Evolutionary conservation across 352 stramenopile species (phyloP).

Genomic region (Phytophthora sojae): DNA sequence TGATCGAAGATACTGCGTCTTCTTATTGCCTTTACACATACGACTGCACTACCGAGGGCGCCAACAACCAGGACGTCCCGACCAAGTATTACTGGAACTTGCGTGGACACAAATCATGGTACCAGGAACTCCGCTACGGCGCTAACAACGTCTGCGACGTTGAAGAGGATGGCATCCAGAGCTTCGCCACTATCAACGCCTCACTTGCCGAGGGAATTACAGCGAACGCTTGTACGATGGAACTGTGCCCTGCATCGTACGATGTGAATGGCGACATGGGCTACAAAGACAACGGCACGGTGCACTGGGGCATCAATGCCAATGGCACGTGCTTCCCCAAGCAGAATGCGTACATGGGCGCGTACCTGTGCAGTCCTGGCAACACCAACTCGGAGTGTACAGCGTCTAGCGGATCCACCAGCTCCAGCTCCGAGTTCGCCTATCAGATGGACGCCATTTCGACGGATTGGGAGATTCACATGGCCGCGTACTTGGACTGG

Average conservation of each 20-base stretch:
- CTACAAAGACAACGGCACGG: slow-evolving; percentile 45
- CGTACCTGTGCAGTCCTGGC: slow-evolving; percentile 58
- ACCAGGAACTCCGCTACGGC: slow-evolving; percentile 67
- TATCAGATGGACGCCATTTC: slow-evolving; percentile 94
- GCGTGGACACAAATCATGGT: slow-evolving; percentile 73
- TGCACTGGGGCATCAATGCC: slow-evolving; percentile 53
- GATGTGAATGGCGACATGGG: slow-evolving; percentile 57
- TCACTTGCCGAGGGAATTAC: too few species aligned
- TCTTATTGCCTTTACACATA: slow-evolving; percentile 56
- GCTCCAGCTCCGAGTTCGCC: slow-evolving; percentile 36
- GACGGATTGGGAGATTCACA: slow-evolving; percentile 83
- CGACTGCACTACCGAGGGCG: slow-evolving; percentile 46
- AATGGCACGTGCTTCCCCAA: slow-evolving; percentile 63
- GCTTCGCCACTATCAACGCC: slow-evolving; percentile 52
- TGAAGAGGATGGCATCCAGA: slow-evolving; percentile 28
- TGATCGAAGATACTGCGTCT: slow-evolving; percentile 30
- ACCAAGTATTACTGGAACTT: slow-evolving; percentile 50
- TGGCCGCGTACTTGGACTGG: slow-evolving; percentile 82
- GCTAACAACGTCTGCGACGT: slow-evolving; percentile 48
- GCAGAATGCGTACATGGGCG: slow-evolving; percentile 57
- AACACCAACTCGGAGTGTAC: slow-evolving; percentile 19
- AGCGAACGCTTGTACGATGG: slow-evolving; percentile 55
- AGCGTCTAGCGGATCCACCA: too few species aligned
- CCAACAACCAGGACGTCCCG: slow-evolving; percentile 60
- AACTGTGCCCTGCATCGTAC: slow-evolving; percentile 70